Conservation (phyloP, 1,139 yeast genomes). For the Blastobotrys elegans region DNA sequence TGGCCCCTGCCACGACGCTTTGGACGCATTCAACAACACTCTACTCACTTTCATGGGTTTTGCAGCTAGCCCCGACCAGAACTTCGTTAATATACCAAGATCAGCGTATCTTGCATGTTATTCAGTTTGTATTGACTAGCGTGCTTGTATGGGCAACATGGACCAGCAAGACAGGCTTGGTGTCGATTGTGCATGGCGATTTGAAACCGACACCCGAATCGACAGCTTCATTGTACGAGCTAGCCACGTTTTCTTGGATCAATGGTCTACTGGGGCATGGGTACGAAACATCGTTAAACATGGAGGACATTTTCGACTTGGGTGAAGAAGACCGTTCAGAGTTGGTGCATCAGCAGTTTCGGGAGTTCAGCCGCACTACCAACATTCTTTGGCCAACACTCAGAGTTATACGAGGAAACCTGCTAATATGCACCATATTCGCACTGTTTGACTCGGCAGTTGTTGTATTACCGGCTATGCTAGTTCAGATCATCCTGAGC, state of each 20-base stretch:
- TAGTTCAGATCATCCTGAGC: constrained; percentile 72
- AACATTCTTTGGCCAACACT: not conserved
- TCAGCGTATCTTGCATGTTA: not conserved
- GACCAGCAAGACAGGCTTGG: not conserved
- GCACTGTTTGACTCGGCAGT: not conserved
- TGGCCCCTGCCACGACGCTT: not conserved
- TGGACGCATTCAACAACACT: not conserved
- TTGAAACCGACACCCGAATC: not conserved
- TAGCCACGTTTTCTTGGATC: not conserved
- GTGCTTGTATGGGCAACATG: not conserved
- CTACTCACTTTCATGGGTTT: not conserved
- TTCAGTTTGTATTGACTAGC: not conserved
- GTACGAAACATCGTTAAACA: not conserved
- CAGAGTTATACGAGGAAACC: not conserved
- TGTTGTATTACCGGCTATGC: constrained; percentile 69
- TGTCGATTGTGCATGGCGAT: not conserved
- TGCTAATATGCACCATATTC: not conserved
- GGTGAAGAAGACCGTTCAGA: not conserved
- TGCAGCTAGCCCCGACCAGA: not conserved
- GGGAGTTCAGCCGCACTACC: not conserved
- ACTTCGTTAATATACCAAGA: not conserved
- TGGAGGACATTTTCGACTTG: not conserved
- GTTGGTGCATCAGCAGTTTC: not conserved
- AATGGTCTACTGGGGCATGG: not conserved
- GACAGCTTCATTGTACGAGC: not conserved